Conservation (phyloP, 805 yeast species). For the Metschnikowia henanensis region DNA sequence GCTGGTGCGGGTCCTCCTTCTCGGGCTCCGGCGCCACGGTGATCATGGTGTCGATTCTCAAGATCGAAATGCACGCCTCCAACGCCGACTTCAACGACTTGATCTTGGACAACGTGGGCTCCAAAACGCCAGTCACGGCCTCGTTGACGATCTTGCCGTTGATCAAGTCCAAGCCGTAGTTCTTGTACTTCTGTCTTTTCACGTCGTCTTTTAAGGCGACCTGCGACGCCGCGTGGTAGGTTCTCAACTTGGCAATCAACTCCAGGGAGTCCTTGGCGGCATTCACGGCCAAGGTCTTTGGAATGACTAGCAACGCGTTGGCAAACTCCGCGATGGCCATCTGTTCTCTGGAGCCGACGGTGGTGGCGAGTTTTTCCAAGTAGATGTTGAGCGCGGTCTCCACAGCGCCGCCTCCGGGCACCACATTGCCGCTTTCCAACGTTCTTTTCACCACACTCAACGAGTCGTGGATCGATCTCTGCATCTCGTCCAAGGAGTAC, state of each 20-base stretch:
- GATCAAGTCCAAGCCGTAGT: conserved; percentile 90
- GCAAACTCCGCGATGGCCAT: conserved; percentile 95
- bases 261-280: conserved; percentile 97
- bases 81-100: conserved; percentile 93
- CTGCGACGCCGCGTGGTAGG: conserved; percentile 95
- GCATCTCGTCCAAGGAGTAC: conserved; percentile 48
- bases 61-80: conserved; percentile 96
- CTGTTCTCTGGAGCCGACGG: conserved; percentile 89
- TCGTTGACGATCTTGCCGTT: conserved; percentile 92
- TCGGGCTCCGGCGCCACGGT: conserved; percentile 95
- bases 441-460: conserved; percentile 94
- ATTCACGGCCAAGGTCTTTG: conserved; percentile 93
- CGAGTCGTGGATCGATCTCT: conserved; percentile 82
- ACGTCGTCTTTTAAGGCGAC: conserved; percentile 77
- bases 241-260: conserved; percentile 83
- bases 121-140: conserved; percentile 81
- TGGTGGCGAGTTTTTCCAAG: conserved; percentile 89
- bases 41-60: conserved; percentile 98
- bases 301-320: conserved; percentile 89
- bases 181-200: conserved; percentile 82
- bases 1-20: conserved; percentile 89
- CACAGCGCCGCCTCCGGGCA: conserved; percentile 93
- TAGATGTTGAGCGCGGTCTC: conserved; percentile 94
- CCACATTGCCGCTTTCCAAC: conserved; percentile 87
- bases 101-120: conserved; percentile 92